Evolutionary conservation across 805 yeast genomes (phyloP), one percentile per base, ranked within the genome.

Genomic region (Pichia californica): DNA sequence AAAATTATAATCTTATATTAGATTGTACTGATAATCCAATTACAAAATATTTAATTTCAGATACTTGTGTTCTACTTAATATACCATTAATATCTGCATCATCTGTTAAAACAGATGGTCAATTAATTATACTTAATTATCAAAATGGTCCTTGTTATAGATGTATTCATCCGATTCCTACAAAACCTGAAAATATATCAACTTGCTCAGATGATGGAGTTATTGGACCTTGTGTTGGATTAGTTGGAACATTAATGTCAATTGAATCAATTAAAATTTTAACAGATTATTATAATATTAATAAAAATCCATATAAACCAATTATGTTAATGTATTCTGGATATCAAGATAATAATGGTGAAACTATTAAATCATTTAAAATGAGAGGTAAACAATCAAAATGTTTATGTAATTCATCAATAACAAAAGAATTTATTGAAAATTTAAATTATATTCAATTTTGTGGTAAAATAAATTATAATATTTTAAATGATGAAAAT

Each of bases 1-100:
- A 59, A n/a, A 52, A 64, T 4, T 88, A 84, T 62, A 96, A 91
- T 56, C 48, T 83, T 27, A 77, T 93, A 4, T 66, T 93, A 18
- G 99, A 93, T 62, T 94, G 99, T 57, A 91, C 99, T 0, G 99
- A 93, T 63, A 79, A 91, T 2, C 98, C 98, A 11, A 75, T 78
- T 34, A 79, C 94, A 0, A 68, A 99, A 50, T 93, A 93, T 58
- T 70, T 93, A 47, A 77, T 93, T 28, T 85, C 87, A 44, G 99
- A 93, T 61, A 83, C 81, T 1, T 79, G 88, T 11, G 95, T 87
- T 0, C 51, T 81, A 1, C 58, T 75, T 1, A 76, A 78, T 0
- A 78, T 77, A 46, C 81, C 96, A 0, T 73, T 93, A 0, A 81
- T 93, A 1, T 86, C 96, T 15, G 99, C 95, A 0, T 85, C 97